Evolutionary conservation across 1,284 basidiomycete species (phyloP), one percentile per base, ranked within the genome.

Genomic region (Boletus semigastroideus): DNA sequence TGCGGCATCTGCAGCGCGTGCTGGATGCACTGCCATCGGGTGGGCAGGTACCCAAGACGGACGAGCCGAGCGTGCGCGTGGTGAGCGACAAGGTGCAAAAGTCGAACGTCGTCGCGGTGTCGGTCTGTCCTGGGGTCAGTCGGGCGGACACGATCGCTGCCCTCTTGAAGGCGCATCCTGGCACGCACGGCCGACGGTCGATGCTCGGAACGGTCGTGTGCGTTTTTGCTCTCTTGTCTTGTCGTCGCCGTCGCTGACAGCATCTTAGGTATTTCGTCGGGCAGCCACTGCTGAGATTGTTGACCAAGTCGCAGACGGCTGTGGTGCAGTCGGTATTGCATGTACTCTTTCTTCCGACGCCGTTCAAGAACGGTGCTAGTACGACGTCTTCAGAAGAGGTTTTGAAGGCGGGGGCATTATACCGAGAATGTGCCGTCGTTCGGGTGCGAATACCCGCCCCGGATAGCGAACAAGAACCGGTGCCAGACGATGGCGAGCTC

Each of bases 1-100:
- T 78, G 20, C 78, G 86, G 12, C 89, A 92, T 67, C 75, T 91
- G 2, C 89, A 92, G 62, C 83, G 89, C 13, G 78, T 92, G 36
- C 72, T 92, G 14, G 86, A 92, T 59, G 87, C 89, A 0, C 77
- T 92, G 2, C 86, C 87, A 0, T 73, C 76, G 5, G 70, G 79
- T 7, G 77, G 76, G 9, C 83, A 82, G 46, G 70, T 81, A 0
- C 79, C 82, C 7, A 78, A 77, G 50, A 77, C 82, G 3, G 75
- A 82, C 42, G 71, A 63, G 38, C 59, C 64, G 8, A 60, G 76
- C 0, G 66, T 82, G 13, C 78, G 75, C 7, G 73, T 83, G 10
- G 76, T 80, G 54, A 77, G 70, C 55, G 61, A 71, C 0, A 76
- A 76, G 54, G 59, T 63, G 14, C 80, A 86, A 56, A 80, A 78